These are phyloP conservation scores for Ephemerocybe angulata DNA, from an alignment of 768 basidiomycete species.

Conservation along the genomic window DNA sequence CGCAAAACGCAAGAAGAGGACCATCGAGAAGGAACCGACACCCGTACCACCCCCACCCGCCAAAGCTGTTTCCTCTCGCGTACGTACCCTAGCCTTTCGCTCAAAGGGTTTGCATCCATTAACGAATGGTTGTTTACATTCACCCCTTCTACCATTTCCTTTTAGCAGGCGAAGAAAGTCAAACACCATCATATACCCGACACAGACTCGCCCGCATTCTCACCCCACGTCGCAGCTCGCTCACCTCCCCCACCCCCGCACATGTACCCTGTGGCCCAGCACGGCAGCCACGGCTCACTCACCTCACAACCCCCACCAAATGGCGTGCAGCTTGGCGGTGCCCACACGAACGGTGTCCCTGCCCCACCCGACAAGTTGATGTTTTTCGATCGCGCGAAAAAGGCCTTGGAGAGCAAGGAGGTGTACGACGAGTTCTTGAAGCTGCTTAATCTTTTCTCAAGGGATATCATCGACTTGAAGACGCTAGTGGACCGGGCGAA, in stretches of 20 bases:
- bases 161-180: conserved; percentile 52
- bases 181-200: conserved; percentile 64
- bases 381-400: conserved; percentile 94
- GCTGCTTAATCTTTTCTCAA: conserved; percentile 84
- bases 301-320: conserved; percentile 18
- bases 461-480: conserved; percentile 85
- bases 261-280: conserved; percentile 19
- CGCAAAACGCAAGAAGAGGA: conserved; percentile 57
- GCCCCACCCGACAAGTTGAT: conserved; percentile 69
- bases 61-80: conserved; percentile 36
- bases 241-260: conserved; percentile 38
- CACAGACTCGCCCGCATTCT: conserved; percentile 50
- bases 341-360: conserved; percentile 24
- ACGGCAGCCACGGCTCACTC: conserved; percentile 8
- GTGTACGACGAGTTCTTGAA: conserved; percentile 94
- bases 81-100: too few relatives aligned
- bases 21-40: conserved; percentile 63
- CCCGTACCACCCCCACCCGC: conserved; percentile 43
- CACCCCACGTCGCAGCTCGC: conserved; percentile 42
- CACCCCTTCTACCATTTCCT: too few relatives aligned
- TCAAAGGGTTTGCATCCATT: neutral
- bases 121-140: neutral
- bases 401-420: conserved; percentile 67
- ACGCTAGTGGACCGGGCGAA: conserved; percentile 78
- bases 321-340: conserved; percentile 20